These are phyloP conservation scores for Neltuma alba DNA, from an alignment of 306 rosid genomes.

Conservation along the genomic window DNA sequence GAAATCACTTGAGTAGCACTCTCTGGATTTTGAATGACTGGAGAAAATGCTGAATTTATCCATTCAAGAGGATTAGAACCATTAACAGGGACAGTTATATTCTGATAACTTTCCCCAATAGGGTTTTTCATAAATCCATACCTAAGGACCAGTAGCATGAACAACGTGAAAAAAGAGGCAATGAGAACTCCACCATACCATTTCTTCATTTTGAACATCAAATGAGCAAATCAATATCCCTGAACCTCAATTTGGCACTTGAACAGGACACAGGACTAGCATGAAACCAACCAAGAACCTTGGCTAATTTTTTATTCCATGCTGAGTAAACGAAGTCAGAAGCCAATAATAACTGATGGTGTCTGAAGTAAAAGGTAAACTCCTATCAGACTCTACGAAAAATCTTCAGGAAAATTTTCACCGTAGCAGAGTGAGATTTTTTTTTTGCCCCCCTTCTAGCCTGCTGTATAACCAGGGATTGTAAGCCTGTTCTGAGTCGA, in stretches of 20 bases:
- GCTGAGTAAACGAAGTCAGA: neutral
- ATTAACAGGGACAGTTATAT: constrained; percentile 49
- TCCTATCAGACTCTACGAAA: neutral
- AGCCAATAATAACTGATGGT: neutral
- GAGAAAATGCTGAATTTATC: constrained; percentile 64
- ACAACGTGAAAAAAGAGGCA: constrained; percentile 67
- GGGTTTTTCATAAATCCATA: constrained; percentile 71
- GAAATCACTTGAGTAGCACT: constrained; percentile 65
- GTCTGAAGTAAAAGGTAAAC: neutral
- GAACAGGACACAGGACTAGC: constrained; percentile 38
- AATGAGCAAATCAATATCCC: constrained; percentile 38
- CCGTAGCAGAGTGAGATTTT: constrained; percentile 27
- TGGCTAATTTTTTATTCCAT: neutral
- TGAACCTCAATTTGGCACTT: constrained; percentile 32
- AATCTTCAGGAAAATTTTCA: neutral
- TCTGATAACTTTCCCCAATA: constrained; percentile 55
- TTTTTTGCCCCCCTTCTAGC: constrained; percentile 32
- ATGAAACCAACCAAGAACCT: constrained; percentile 29
- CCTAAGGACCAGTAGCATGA: constrained; percentile 79
- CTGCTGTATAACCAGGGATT: constrained; percentile 26
- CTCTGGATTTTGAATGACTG: constrained; percentile 73
- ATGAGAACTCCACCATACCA: constrained; percentile 71
- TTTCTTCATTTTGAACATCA: constrained; percentile 76
- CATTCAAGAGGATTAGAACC: constrained; percentile 79
- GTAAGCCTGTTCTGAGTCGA: constrained; percentile 30